Evolutionary conservation across 345 rosid genomes (phyloP).

Genomic region (Combretum micranthum): DNA sequence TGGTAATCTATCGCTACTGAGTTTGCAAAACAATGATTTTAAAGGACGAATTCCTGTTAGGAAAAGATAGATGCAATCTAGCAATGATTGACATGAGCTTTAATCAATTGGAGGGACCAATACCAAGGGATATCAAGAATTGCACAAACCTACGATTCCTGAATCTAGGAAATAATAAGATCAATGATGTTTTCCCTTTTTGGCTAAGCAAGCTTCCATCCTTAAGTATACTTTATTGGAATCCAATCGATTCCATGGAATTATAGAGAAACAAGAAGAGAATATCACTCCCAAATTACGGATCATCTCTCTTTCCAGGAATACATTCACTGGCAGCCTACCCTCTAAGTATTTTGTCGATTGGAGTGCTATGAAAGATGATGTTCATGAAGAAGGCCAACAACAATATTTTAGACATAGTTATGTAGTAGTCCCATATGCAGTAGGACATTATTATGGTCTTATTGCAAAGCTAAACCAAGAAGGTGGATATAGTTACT

Average conservation of each 20-base stretch:
- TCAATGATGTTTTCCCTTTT: too few relatives aligned
- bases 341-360: conserved; percentile 8
- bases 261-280: background rate
- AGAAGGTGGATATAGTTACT: background rate
- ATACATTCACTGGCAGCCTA: conserved; percentile 10
- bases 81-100: background rate
- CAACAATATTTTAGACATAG: background rate
- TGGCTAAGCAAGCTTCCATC: too few relatives aligned
- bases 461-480: too few relatives aligned
- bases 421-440: background rate
- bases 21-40: background rate
- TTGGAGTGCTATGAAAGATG: conserved; percentile 21
- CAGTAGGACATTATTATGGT: too few relatives aligned
- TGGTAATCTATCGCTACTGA: background rate
- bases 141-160: background rate
- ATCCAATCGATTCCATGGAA: conserved; percentile 5
- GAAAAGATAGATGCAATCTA: background rate
- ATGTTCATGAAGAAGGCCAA: background rate
- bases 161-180: conserved; percentile 14
- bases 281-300: background rate
- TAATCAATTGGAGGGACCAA: background rate
- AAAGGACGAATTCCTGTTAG: background rate
- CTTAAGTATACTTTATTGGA: conserved; percentile 5
- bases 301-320: conserved; percentile 12
- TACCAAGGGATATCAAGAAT: background rate